Conservation (phyloP, 2,329 filamentous ascomycete genomes). For the Leptographium lundbergii region DNA sequence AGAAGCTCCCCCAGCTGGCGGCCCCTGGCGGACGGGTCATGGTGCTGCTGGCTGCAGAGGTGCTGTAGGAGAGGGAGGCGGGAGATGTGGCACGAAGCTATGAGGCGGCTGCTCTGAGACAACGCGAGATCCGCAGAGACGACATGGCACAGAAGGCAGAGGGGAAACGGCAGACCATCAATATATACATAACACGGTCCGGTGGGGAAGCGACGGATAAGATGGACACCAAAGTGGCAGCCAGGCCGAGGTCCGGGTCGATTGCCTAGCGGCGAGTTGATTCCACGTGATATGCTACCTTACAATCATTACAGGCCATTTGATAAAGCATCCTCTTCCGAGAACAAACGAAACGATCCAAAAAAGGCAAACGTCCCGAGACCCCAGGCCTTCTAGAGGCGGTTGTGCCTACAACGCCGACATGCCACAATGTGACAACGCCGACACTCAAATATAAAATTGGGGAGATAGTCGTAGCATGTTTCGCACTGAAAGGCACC, state of each 20-base stretch:
- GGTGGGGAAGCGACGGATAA: background rate
- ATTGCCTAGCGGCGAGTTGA: background rate
- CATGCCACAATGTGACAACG: constrained; percentile 33
- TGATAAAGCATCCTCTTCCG: no score
- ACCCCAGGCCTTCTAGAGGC: background rate
- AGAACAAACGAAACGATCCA: no score
- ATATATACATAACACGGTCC: background rate
- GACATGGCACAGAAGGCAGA: background rate
- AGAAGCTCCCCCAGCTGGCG: background rate
- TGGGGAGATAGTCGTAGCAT: constrained; percentile 24
- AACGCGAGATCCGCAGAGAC: background rate
- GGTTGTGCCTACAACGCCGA: constrained; percentile 30
- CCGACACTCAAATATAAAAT: constrained; percentile 33
- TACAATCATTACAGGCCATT: no score
- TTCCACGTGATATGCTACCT: background rate
- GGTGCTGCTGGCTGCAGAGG: background rate
- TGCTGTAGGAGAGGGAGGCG: background rate
- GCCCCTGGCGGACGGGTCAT: background rate
- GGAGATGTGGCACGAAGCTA: background rate
- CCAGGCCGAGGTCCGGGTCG: background rate
- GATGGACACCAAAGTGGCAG: background rate
- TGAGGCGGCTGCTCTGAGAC: background rate
- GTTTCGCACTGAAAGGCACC: constrained; percentile 29
- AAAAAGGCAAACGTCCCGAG: no score
- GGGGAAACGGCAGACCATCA: background rate